Evolutionary conservation across 1,139 yeast species (phyloP), one percentile per base, ranked within the genome.

Genomic region (Kodamaea anthophila): DNA sequence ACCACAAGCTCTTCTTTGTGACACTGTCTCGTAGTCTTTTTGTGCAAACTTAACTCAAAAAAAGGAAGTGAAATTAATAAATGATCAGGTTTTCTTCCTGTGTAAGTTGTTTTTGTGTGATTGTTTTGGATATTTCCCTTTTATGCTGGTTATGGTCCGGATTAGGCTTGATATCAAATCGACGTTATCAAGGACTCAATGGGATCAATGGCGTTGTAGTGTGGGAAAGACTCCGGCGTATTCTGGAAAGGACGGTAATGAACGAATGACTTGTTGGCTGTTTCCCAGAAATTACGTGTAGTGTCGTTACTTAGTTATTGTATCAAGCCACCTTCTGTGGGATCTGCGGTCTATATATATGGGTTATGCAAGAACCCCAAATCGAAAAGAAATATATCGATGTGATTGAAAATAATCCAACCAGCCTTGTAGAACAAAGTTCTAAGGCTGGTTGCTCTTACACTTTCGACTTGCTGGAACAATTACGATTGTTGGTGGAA

Each of bases 141-240:
- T 26, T 26, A 13, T 33, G 36, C 36, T 33, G 36, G 36, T 24
- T 33, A 20, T 12, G 23, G 23, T 25, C 36, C 36, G 9, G 14
- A 29, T 29, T 26, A 21, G 29, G 34, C 13, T 16, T n/a, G n/a
- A n/a, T n/a, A n/a, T n/a, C n/a, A n/a, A n/a, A n/a, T n/a, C n/a
- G n/a, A n/a, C n/a, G n/a, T n/a, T n/a, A n/a, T n/a, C n/a, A n/a
- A n/a, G n/a, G n/a, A n/a, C n/a, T n/a, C n/a, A n/a, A n/a, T n/a
- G n/a, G n/a, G n/a, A n/a, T n/a, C n/a, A n/a, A n/a, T n/a, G n/a
- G n/a, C n/a, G n/a, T n/a, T n/a, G n/a, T n/a, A n/a, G n/a, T n/a
- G n/a, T n/a, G n/a, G n/a, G n/a, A n/a, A n/a, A n/a, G n/a, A n/a
- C n/a, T n/a, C n/a, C n/a, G n/a, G n/a, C n/a, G n/a, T n/a, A n/a